Base-by-base conservation (phyloP, 371 early-diverging fungal genomes). In the Conidiobolus incongruus region DNA sequence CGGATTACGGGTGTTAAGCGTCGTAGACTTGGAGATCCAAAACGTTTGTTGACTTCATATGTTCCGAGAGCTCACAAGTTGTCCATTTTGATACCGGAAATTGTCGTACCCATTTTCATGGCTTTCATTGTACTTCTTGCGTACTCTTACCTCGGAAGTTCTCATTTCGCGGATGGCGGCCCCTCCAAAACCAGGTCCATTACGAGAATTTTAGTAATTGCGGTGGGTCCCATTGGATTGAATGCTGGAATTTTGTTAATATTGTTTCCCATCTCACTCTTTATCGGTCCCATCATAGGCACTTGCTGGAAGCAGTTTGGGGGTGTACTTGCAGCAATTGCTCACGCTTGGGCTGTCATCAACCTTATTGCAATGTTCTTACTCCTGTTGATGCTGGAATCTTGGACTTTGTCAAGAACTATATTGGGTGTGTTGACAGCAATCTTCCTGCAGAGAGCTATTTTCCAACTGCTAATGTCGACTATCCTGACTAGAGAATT, bases 1-100 rank as follows among this genome's bases (percentile, higher is more conserved):
- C 68, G 77, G n/a, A 73, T 79, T 47, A 84, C 82, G 0, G 82
- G 82, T 8, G 72, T 74, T 62, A 81, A 82, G 54, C 74, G 81
- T 51, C 72, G 64, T 57, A 59, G 59, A 29, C 61, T 78, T 12
- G 71, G 67, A 19, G 68, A 71, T 47, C 59, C 61, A 7, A 63
- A 69, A 3, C 65, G 63, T 13, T 59, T 59, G 29, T 50, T 58
- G 1, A 61, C 60, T 2, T 69, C 62, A 4, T 73, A 77, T 37
- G 58, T 75, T 20, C 78, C 81, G 21, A 63, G 74, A 13, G 77
- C 80, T 13, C 63, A 68, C 47, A 59, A 66, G 24, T 54, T 64
- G 7, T 65, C 74, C 46, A 75, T 85, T 66, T 85, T 47, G 56
- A 72, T 17, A 75, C 76, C 1, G 82, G 86, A 51, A n/a, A n/a